Base-by-base conservation (phyloP, 2,329 filamentous ascomycete genomes). In the Ophiocordyceps robertsii region DNA sequence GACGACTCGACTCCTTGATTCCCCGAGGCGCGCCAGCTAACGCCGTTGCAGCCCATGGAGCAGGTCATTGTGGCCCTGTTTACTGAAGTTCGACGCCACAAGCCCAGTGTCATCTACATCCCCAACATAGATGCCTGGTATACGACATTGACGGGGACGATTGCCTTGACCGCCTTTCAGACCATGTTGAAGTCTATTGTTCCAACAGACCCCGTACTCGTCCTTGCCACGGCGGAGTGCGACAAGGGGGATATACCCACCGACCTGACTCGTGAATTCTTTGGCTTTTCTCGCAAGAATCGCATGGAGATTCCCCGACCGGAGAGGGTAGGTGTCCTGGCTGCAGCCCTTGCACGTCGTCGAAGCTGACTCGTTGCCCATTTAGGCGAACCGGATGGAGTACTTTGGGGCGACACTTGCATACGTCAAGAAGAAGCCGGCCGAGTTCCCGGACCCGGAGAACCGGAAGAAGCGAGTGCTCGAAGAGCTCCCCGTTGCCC, bases 81-180 rank as follows among this genome's bases (percentile, higher is more conserved):
- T 56, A 80, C 85, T 1, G 92, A 96, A 64, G 85, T 94, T 32
- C 86, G 90, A 60, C 80, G 89, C 32, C 88, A 95, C 58, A 95
- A 95, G 60, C 92, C 92, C 1, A 93, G 88, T 58, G 86, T 96
- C 32, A 92, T 98, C 41, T 96, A 89, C 61, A 84, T 98, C 37
- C 90, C 92, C 2, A 82, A 88, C 51, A 77, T 96, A 39, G 84
- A 95, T 51, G 75, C 82, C 8, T 98, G 92, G 92, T 90, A 87
- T 56, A 65, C 75, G 16, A 72, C 70, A 24, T 55, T 82, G 16
- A 57, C 60, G n/a, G 65, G 67, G 8, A 80, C 84, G 0, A 66
- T 87, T 33, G 77, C 81, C 3, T 77, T 94, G 43, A 80, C 81
- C 30, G 92, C 87, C 0, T 95, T 98, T 61, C 71, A 82, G 46